Conservation (phyloP, 1,284 basidiomycete genomes). For the Moesziomyces sp. region DNA sequence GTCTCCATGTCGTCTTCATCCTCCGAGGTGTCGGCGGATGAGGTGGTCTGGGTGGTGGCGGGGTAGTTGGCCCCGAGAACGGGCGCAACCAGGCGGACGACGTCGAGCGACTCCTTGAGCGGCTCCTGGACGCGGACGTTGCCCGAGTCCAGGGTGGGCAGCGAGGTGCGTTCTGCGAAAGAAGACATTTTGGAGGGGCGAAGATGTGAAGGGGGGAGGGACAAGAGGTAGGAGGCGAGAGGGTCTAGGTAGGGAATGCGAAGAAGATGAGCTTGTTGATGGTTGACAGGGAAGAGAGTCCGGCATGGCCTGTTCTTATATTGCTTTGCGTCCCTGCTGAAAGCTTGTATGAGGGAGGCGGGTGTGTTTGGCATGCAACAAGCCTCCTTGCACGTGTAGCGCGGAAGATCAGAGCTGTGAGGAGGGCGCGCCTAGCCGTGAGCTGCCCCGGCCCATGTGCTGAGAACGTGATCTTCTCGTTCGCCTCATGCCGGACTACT, state of each 20-base stretch:
- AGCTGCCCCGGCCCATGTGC: neutral
- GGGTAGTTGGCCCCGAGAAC: constrained; percentile 11
- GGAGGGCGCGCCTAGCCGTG: too few relatives aligned
- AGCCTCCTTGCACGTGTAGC: too few relatives aligned
- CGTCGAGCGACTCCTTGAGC: constrained; percentile 14
- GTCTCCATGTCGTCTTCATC: constrained; percentile 20
- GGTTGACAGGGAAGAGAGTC: too few relatives aligned
- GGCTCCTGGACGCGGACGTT: constrained; percentile 17
- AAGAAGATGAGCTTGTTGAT: neutral
- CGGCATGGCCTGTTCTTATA: too few relatives aligned
- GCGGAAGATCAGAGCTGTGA: too few relatives aligned
- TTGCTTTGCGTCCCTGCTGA: too few relatives aligned
- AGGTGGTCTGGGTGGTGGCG: neutral
- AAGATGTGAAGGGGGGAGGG: neutral
- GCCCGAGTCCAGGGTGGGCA: constrained; percentile 14
- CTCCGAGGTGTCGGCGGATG: constrained; percentile 5
- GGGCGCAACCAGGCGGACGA: constrained; percentile 13
- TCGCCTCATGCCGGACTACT: neutral
- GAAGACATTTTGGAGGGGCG: constrained; percentile 10
- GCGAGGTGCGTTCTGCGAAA: constrained; percentile 11
- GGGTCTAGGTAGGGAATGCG: neutral
- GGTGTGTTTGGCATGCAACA: too few relatives aligned
- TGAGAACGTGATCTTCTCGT: neutral
- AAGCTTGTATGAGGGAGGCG: too few relatives aligned
- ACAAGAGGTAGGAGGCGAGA: neutral